Base-by-base conservation (phyloP, 23 red algal genomes). In the Gracilaria gracilis region DNA sequence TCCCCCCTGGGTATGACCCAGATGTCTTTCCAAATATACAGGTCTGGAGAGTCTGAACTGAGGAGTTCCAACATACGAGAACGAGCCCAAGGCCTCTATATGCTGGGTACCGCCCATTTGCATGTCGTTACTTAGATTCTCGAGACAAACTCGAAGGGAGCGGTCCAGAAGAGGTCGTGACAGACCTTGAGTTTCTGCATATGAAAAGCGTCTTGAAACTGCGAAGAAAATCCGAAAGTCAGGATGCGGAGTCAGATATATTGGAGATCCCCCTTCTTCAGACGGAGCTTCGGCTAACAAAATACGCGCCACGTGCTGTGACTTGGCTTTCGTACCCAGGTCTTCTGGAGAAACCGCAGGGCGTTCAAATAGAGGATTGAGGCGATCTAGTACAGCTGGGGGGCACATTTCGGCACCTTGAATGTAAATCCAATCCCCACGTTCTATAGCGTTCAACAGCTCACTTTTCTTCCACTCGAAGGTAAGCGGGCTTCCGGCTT, bases 291-390 rank as follows among this genome's bases (percentile, higher is more conserved):
- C 92, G 4, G 92, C 82, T 29, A 94, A 47, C 34, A 94, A 48
- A 38, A 94, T 29, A 23, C 54, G 38, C 7, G 24, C 21, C 27
- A 17, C 15, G 9, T 80, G 50, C 25, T 54, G 35, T 25, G 5
- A 0, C 32, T 4, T 37, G 31, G 46, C 20, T 46, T 71, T 75
- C 19, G 44, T 67, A 31, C 11, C 20, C 27, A 57, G 24, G 55
- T 70, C 55, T 49, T 67, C 55, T 32, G 42, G 28, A 19, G 89
- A 82, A 61, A 90, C 33, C 0, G 80, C 58, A 66, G 79, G 89
- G 6, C 89, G 75, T 75, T 99, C 97, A 47, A 99, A 85, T 23
- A 99, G 78, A 75, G 97, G 97, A 70, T 96, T 99, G 14, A 99
- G 83, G 19, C 92, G 83, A 93, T 99, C 97, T 7, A 99, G 81